These are phyloP conservation scores for Cordia subcordata DNA, from an alignment of 257 asterid species.

Conservation along the genomic window DNA sequence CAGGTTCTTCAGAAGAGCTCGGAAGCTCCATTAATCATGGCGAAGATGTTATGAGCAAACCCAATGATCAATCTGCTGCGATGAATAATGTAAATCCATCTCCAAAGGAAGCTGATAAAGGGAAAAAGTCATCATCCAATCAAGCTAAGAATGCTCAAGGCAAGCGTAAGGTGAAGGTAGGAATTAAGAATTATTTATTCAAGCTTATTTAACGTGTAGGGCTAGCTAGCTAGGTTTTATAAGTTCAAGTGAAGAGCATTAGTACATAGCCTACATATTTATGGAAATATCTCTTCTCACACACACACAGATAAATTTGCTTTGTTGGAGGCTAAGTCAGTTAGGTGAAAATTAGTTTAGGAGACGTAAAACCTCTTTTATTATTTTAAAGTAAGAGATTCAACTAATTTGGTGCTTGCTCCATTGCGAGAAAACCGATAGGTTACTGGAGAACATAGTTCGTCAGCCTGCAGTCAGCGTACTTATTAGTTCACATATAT, in stretches of 20 bases:
- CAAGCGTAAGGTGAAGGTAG: slow-evolving; percentile 80
- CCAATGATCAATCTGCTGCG: slow-evolving; percentile 17
- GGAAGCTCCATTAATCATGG: slow-evolving; percentile 34
- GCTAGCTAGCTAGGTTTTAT: slow-evolving; percentile 12
- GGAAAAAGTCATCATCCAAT: slow-evolving; percentile 40
- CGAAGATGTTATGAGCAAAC: slow-evolving; percentile 28
- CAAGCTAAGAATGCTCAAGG: slow-evolving; percentile 42
- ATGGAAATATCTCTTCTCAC: too few relatives aligned
- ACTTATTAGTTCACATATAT: too few relatives aligned
- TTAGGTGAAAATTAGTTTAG: too few relatives aligned
- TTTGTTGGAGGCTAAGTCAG: too few relatives aligned
- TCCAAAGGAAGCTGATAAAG: slow-evolving; percentile 27
- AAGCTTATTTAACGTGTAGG: slow-evolving; percentile 1
- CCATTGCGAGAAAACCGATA: too few relatives aligned
- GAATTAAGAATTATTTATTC: not conserved
- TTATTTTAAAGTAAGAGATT: too few relatives aligned
- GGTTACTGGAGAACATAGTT: too few relatives aligned
- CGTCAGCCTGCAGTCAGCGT: too few relatives aligned
- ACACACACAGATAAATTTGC: too few relatives aligned
- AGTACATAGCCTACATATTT: too few relatives aligned
- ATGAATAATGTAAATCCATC: slow-evolving; percentile 18
- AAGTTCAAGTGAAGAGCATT: not conserved
- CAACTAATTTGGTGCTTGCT: too few relatives aligned
- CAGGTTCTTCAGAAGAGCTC: slow-evolving; percentile 25
- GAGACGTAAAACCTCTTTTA: too few relatives aligned